phyloP scores from a whole-genome alignment of 495 filamentous ascomycete species.

The Neurospora sp. region DNA sequence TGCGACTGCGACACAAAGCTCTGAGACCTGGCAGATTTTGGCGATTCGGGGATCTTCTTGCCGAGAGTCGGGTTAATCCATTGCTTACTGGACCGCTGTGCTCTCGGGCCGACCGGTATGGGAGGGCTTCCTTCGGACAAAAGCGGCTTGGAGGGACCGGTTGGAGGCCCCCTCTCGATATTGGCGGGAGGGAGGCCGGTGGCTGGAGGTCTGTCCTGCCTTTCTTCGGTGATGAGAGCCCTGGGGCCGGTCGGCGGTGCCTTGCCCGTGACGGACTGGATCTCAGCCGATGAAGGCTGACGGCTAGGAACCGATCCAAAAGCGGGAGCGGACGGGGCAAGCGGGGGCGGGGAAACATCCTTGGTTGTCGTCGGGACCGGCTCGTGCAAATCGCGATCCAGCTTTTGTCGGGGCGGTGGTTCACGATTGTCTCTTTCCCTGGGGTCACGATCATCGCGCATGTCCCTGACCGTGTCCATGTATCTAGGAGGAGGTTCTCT shows the following conservation, averaged over 20 bases:
- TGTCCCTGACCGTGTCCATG: conserved; percentile 41
- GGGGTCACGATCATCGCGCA: conserved; percentile 43
- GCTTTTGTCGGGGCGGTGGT: conserved; percentile 37
- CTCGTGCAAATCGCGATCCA: conserved; percentile 36
- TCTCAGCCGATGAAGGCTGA: conserved; percentile 25
- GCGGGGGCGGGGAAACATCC: conserved; percentile 58
- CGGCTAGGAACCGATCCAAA: conserved; percentile 57
- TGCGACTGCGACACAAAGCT: conserved; percentile 32
- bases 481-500: conserved; percentile 23
- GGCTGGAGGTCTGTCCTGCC: conserved; percentile 28
- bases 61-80: conserved; percentile 48
- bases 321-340: conserved; percentile 70
- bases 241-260: conserved; percentile 42
- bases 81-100: conserved; percentile 44
- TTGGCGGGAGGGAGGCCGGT: conserved; percentile 6
- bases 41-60: conserved; percentile 35
- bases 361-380: conserved; percentile 28
- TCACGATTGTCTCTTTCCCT: conserved; percentile 20
- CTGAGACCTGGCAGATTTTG: conserved; percentile 31
- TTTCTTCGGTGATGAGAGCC: conserved; percentile 34
- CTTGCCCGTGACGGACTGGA: conserved; percentile 33
- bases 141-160: conserved; percentile 37
- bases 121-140: conserved; percentile 42
- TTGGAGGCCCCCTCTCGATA: conserved; percentile 29
- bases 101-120: conserved; percentile 51